These are phyloP conservation scores for Sicyos baderoa DNA, from an alignment of 306 rosid genomes.

Conservation along the genomic window DNA sequence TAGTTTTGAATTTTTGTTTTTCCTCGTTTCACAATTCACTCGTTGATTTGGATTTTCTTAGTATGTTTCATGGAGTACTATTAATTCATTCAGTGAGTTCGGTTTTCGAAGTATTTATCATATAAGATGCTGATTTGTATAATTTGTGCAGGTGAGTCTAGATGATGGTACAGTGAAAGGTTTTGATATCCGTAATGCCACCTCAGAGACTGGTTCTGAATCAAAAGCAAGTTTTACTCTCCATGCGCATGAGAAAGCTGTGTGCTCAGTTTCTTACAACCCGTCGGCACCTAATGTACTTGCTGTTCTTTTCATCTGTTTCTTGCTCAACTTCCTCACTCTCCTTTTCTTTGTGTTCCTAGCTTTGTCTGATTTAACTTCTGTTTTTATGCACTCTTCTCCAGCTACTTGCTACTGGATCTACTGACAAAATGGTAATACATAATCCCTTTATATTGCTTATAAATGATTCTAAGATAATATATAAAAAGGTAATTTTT, in stretches of 20 bases:
- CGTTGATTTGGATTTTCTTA: not conserved
- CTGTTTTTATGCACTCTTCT: constrained; percentile 17
- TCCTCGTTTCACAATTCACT: not conserved
- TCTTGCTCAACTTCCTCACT: not conserved
- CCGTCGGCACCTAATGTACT: constrained; percentile 60
- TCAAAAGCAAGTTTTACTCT: constrained; percentile 61
- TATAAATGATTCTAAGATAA: constrained; percentile 11
- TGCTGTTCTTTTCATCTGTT: not conserved
- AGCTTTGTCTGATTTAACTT: constrained; percentile 18
- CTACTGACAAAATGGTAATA: constrained; percentile 70
- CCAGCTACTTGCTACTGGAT: constrained; percentile 91
- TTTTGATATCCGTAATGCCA: constrained; percentile 69
- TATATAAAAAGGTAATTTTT: not conserved
- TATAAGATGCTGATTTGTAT: not conserved
- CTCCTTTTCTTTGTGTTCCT: not conserved
- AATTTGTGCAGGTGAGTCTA: constrained; percentile 67
- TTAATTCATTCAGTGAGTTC: not conserved
- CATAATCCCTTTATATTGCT: not conserved
- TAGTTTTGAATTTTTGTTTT: not conserved
- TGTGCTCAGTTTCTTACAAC: constrained; percentile 66
- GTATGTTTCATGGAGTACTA: not conserved
- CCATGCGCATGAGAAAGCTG: constrained; percentile 86
- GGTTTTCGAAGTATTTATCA: not conserved
- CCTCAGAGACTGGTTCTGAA: constrained; percentile 40
- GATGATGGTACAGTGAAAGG: constrained; percentile 78